Evolutionary conservation across 2,329 filamentous ascomycete species (phyloP).

Genomic region (Cadophora luteo-olivacea): DNA sequence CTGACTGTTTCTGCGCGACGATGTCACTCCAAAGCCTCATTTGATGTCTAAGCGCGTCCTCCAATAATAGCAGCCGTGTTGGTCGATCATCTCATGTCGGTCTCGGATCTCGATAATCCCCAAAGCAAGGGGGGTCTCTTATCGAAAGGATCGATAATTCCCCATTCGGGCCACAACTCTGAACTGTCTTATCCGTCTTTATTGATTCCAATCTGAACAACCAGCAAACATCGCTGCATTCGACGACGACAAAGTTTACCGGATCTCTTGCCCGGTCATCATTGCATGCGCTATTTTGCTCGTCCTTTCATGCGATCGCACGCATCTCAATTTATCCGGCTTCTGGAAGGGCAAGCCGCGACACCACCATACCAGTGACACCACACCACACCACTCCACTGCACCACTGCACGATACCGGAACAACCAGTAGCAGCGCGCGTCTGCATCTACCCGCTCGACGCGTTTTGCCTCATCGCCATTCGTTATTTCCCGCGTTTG

Average conservation of each 20-base stretch:
- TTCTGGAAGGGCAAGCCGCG: constrained; percentile 11
- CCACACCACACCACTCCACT: too few species aligned
- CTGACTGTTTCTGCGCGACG: background rate
- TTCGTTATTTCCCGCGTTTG: constrained; percentile 20
- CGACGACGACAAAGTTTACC: background rate
- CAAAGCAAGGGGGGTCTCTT: constrained; percentile 3
- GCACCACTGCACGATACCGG: background rate
- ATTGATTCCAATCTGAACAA: background rate
- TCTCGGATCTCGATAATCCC: background rate
- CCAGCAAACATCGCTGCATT: background rate
- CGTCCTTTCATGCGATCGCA: background rate
- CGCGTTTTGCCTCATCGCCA: constrained; percentile 15
- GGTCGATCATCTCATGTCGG: constrained; percentile 2
- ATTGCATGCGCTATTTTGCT: constrained; percentile 5
- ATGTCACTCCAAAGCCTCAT: constrained; percentile 3
- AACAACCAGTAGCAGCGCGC: constrained; percentile 16
- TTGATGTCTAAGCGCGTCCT: constrained; percentile 10
- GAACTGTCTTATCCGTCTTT: constrained; percentile 5
- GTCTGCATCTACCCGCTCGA: constrained; percentile 20
- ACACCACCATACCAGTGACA: background rate
- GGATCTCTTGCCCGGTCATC: background rate
- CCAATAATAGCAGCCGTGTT: constrained; percentile 8
- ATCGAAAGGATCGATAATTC: constrained; percentile 2
- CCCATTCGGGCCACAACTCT: background rate
- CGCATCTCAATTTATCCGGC: constrained; percentile 11